These are phyloP conservation scores for Vicia sativa DNA, from an alignment of 306 rosid species.

Conservation along the genomic window DNA sequence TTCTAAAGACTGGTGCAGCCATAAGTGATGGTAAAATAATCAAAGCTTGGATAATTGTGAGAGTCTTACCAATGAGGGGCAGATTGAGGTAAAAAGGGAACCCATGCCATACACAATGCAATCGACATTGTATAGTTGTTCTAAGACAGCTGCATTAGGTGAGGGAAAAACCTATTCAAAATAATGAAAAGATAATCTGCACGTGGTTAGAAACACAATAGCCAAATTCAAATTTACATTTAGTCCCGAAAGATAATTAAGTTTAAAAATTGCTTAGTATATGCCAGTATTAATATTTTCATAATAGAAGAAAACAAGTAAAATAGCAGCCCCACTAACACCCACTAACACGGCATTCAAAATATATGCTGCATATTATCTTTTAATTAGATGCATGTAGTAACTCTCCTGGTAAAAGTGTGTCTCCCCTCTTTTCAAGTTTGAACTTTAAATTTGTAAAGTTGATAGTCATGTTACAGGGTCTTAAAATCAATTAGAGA, in stretches of 20 bases:
- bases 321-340: constrained; percentile 10
- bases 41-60: constrained; percentile 20
- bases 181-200: constrained; percentile 27
- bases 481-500: too few relatives aligned
- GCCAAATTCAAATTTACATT: constrained; percentile 30
- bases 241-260: background rate
- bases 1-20: constrained; percentile 1
- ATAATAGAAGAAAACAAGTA: constrained; percentile 4
- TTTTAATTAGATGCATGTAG: too few relatives aligned
- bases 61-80: constrained; percentile 86
- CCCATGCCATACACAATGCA: constrained; percentile 97
- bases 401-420: too few relatives aligned
- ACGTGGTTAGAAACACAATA: constrained; percentile 28
- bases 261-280: constrained; percentile 14
- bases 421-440: too few relatives aligned
- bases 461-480: too few relatives aligned
- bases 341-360: background rate
- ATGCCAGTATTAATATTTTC: constrained; percentile 1
- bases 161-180: constrained; percentile 79
- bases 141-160: constrained; percentile 66
- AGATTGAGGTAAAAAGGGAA: constrained; percentile 86
- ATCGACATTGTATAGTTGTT: constrained; percentile 71
- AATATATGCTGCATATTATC: too few relatives aligned
- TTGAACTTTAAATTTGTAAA: too few relatives aligned
- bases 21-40: constrained; percentile 17